Base-by-base conservation (phyloP, 2,329 filamentous ascomycete genomes). In the Clarireedia homoeocarpa region DNA sequence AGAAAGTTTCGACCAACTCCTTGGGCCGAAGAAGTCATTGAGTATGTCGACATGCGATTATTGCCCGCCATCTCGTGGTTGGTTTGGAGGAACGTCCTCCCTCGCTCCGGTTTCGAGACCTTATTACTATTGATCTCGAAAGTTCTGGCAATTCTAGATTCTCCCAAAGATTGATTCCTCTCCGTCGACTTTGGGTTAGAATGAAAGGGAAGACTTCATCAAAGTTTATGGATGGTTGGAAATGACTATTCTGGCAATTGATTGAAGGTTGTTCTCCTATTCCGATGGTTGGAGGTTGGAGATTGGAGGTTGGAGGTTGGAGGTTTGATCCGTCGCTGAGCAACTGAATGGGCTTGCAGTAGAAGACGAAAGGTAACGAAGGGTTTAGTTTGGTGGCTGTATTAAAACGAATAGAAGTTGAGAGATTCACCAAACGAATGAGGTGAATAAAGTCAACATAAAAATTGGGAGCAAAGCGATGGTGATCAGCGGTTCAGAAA, bases 21-120 rank as follows among this genome's bases (percentile, higher is more conserved):
- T 58, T 81, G 74, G 48, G 84, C 83, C 61, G 87, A 82, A 63
- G 83, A 85, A 64, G 76, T 77, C 68, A 83, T 75, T 63, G 84
- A 87, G 69, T 85, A 87, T 77, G 85, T 83, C 63, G 84, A 87
- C 63, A 68, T 65, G 27, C 68, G 64, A 56, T 69, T 69, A 51
- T 65, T 69, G 59, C 59, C 63, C 54, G 66, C 63, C 67, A 69
- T 70, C 48, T 30, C 63, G 60, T 24, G 23, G 20, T 51, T 36
- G 30, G 15, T 36, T 51, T 55, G 51, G 56, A 46, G 55, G 48
- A 48, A 45, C 55, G 55, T 57, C 40, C 42, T 45, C 53, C 56
- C 59, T 58, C 52, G 58, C 57, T 56, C 45, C 42, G 56, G 59
- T 59, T 53, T 49, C 9, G 39, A 51, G 56, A 52, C 47, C 60